These are phyloP conservation scores for Russula abietina DNA, from an alignment of 768 basidiomycete genomes.

Conservation along the genomic window DNA sequence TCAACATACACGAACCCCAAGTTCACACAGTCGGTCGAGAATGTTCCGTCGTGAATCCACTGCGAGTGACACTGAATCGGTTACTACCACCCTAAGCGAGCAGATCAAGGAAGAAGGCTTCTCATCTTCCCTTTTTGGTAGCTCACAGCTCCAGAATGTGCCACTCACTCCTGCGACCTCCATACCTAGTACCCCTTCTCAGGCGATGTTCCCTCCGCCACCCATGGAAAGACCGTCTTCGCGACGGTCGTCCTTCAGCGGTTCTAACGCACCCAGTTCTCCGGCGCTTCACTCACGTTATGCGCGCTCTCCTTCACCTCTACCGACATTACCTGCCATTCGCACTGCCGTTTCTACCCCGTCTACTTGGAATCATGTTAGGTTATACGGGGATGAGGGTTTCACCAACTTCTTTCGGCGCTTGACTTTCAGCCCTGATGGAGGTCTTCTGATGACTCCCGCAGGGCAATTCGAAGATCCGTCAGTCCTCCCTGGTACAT, in stretches of 20 bases:
- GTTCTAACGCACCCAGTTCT: slow-evolving; percentile 73
- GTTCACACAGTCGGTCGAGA: slow-evolving; percentile 49
- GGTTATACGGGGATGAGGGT: slow-evolving; percentile 92
- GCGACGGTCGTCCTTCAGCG: slow-evolving; percentile 61
- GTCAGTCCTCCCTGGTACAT: slow-evolving; percentile 44
- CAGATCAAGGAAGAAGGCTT: slow-evolving; percentile 45
- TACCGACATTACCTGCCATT: slow-evolving; percentile 92
- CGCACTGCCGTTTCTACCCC: slow-evolving; percentile 51
- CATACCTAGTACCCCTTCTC: slow-evolving; percentile 59
- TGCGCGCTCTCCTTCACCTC: slow-evolving; percentile 81
- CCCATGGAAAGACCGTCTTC: slow-evolving; percentile 62
- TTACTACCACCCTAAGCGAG: slow-evolving; percentile 48
- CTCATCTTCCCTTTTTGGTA: slow-evolving; percentile 29
- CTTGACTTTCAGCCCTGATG: slow-evolving; percentile 91
- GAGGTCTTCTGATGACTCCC: slow-evolving; percentile 86
- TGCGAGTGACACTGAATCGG: slow-evolving; percentile 69
- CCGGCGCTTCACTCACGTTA: slow-evolving; percentile 55
- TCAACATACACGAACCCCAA: slow-evolving; percentile 67
- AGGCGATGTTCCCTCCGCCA: slow-evolving; percentile 55
- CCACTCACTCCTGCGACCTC: slow-evolving; percentile 61
- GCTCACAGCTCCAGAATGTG: slow-evolving; percentile 36
- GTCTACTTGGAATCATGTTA: slow-evolving; percentile 58
- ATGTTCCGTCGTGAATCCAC: slow-evolving; percentile 66
- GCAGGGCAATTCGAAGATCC: slow-evolving; percentile 98
- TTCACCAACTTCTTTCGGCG: slow-evolving; percentile 95